Evolutionary conservation across 2,329 filamentous ascomycete species (phyloP).

Genomic region (Penicillium nordicum): DNA sequence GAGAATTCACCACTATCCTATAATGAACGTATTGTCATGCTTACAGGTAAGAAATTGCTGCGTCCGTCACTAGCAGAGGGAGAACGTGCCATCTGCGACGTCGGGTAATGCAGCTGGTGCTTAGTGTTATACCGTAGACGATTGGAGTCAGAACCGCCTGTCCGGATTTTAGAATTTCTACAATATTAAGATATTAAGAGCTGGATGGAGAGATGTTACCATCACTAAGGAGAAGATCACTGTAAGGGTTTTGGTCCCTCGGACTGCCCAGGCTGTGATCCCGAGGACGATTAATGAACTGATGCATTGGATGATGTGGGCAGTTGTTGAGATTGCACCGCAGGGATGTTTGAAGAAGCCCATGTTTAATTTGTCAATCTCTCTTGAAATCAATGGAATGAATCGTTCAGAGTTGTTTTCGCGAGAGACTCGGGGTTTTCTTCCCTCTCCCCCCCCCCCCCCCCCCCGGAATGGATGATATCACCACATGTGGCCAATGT

Average conservation of each 20-base stretch:
- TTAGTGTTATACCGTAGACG: conserved; percentile 1
- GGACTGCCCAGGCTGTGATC: conserved; percentile 21
- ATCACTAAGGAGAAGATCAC: conserved; percentile 19
- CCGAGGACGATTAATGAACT: conserved; percentile 20
- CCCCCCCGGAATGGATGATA: conserved; percentile 6
- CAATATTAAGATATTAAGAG: not conserved
- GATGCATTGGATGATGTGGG: conserved; percentile 10
- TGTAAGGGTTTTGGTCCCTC: conserved; percentile 15
- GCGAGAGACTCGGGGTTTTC: not conserved
- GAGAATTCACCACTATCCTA: not conserved
- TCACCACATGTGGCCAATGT: conserved; percentile 6
- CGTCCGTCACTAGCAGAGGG: conserved; percentile 10
- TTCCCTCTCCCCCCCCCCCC: too few species aligned
- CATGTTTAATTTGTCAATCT: not conserved
- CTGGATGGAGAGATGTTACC: conserved; percentile 6
- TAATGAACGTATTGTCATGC: not conserved
- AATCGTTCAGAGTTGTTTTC: not conserved
- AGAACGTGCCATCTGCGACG: conserved; percentile 12
- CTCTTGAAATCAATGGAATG: not conserved
- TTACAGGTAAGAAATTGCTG: conserved; percentile 17
- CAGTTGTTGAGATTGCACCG: conserved; percentile 7
- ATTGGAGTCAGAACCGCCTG: conserved; percentile 13
- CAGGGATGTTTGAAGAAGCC: conserved; percentile 10
- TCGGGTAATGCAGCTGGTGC: conserved; percentile 7
- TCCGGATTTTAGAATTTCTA: not conserved